Evolutionary conservation across 257 asterid species (phyloP).

Genomic region (Leptodermis oblonga): DNA sequence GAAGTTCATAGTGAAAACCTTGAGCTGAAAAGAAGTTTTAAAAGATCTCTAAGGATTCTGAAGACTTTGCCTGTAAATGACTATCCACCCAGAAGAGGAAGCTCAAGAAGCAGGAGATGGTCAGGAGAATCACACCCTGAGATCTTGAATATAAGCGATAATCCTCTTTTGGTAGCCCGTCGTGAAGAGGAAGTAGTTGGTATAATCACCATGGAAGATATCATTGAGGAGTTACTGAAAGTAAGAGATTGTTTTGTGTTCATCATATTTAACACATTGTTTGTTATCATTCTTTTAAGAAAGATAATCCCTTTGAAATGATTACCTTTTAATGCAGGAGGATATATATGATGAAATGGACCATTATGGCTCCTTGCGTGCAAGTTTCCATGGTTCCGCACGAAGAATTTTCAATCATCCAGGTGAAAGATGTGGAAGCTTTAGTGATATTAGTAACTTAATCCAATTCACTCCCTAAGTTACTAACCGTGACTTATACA

Average conservation of each 20-base stretch:
- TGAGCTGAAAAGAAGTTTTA: slow-evolving; percentile 16
- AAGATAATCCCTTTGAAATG: neutral
- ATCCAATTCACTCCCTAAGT: too few relatives aligned
- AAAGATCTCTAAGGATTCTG: slow-evolving; percentile 21
- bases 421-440: neutral
- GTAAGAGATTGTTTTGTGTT: slow-evolving; percentile 7
- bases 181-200: slow-evolving; percentile 30
- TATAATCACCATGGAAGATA: slow-evolving; percentile 42
- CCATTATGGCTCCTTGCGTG: slow-evolving; percentile 14
- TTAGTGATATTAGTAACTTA: neutral
- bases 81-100: slow-evolving; percentile 16
- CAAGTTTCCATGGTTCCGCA: slow-evolving; percentile 1
- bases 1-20: slow-evolving; percentile 17
- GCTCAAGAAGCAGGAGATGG: slow-evolving; percentile 33
- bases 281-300: neutral
- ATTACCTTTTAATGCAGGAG: slow-evolving; percentile 22
- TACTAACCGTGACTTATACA: too few relatives aligned
- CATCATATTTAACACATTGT: neutral
- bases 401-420: neutral
- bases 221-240: slow-evolving; percentile 32
- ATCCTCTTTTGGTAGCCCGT: slow-evolving; percentile 17
- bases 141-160: slow-evolving; percentile 23
- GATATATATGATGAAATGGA: slow-evolving; percentile 35
- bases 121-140: slow-evolving; percentile 39
- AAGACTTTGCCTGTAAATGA: slow-evolving; percentile 22